Evolutionary conservation across 176 grass and related monocot species (phyloP), one percentile per base, ranked within the genome.

Genomic region (Carex littledalei): DNA sequence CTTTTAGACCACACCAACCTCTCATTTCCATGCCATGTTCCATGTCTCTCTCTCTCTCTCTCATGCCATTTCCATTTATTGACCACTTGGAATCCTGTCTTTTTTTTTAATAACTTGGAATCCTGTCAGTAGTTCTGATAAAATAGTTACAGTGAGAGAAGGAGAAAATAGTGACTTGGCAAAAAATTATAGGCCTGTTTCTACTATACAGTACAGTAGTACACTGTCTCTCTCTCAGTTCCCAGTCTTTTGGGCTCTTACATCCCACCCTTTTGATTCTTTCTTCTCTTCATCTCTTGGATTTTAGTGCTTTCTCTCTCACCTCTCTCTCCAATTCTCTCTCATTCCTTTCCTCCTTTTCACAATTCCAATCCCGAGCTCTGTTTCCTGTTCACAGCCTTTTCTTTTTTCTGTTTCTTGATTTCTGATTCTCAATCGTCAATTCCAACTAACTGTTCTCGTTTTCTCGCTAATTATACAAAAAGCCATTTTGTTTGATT

Each of bases 1-100:
- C 58, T 61, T n/a, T 60, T 18, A 29, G 29, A 29, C 29, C 29
- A 29, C 29, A 29, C 29, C 29, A 29, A 29, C 35, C 4, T 4
- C 4, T 26, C 35, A 37, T 37, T 37, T 37, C 16, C 2, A 24
- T 32, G 16, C 13, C 74, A 77, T 1, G 22, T 75, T 52, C 69
- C 41, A 73, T 73, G 39, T 74, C 13, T 70, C 29, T 29, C 29
- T 35, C 3, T 39, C 15, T 70, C 68, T 12, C 18, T 9, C 39
- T 72, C 81, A 83, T 32, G 81, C 81, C 61, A 67, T 83, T 83
- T 67, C 41, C 81, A 83, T 83, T 83, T 69, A 83, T 67, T 83
- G 63, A 67, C 49, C 22, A 67, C 17, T 53, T 21, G 37, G 45
- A 83, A 83, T 67, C 64, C 81, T 54, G 81, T 83, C 61, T 29